These are phyloP conservation scores for Solanum sejunctum DNA, from an alignment of 257 asterid species.

Conservation along the genomic window DNA sequence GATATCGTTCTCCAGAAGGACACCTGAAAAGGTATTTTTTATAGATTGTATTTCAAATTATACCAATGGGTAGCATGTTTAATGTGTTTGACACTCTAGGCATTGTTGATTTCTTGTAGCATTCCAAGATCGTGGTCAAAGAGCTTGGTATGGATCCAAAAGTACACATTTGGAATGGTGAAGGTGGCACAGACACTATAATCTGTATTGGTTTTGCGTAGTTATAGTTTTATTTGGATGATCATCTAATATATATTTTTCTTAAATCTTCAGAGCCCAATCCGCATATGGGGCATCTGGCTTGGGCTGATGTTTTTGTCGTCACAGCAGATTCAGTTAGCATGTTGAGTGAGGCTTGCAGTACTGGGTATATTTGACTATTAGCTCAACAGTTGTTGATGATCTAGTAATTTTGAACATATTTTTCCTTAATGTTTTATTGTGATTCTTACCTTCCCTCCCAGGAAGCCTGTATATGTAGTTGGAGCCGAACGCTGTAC, in stretches of 20 bases:
- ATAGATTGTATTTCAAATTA: not conserved
- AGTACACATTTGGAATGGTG: conserved; percentile 82
- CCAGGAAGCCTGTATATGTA: conserved; percentile 94
- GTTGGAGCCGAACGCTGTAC: conserved; percentile 84
- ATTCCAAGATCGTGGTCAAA: conserved; percentile 46
- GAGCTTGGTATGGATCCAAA: conserved; percentile 74
- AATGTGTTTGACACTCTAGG: not conserved
- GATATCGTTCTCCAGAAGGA: conserved; percentile 89
- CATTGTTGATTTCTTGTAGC: conserved; percentile 19
- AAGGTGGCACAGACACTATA: conserved; percentile 34
- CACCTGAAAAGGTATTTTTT: conserved; percentile 64
- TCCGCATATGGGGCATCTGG: conserved; percentile 93
- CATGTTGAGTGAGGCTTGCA: conserved; percentile 95
- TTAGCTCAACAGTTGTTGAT: not conserved
- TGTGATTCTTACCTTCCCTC: not conserved
- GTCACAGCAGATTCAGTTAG: conserved; percentile 94
- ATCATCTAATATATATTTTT: conserved; percentile 6
- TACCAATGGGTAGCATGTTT: not conserved
- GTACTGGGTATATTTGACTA: conserved; percentile 69
- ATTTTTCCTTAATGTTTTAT: not conserved
- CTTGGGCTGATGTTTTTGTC: conserved; percentile 92
- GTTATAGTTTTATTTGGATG: not conserved
- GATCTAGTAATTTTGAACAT: not conserved
- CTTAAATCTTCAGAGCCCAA: conserved; percentile 57
- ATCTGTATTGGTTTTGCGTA: not conserved